These are phyloP conservation scores for Epithemia pelagica DNA, from an alignment of 108 stramenopile species.

Conservation along the genomic window DNA sequence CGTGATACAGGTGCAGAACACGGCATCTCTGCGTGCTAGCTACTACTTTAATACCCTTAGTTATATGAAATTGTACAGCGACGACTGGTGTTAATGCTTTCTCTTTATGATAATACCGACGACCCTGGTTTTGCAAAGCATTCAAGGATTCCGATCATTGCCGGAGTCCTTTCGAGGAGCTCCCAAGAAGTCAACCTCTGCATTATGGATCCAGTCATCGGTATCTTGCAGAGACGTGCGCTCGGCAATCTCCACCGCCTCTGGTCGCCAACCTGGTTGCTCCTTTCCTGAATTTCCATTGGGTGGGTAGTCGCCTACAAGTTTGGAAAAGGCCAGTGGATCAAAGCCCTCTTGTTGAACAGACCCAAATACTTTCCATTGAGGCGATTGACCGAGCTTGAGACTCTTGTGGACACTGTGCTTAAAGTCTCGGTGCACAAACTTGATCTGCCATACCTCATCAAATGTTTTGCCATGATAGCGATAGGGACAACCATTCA, in stretches of 20 bases:
- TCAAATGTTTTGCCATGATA: conserved; percentile 15
- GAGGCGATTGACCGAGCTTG: background rate
- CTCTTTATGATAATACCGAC: too few relatives aligned
- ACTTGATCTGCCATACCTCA: conserved; percentile 28
- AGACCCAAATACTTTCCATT: conserved; percentile 21
- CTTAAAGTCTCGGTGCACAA: background rate
- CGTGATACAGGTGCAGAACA: too few relatives aligned
- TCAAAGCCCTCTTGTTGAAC: conserved; percentile 23
- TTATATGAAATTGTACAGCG: too few relatives aligned
- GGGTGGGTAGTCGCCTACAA: conserved; percentile 19
- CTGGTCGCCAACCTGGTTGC: conserved; percentile 13
- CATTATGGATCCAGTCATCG: background rate
- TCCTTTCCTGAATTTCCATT: conserved; percentile 2
- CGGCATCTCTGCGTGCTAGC: too few relatives aligned
- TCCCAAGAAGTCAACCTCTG: conserved; percentile 4
- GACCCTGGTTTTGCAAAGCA: too few relatives aligned
- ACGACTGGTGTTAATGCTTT: too few relatives aligned
- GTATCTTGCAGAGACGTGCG: conserved; percentile 5
- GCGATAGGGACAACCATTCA: conserved; percentile 29
- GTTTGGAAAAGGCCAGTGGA: conserved; percentile 23
- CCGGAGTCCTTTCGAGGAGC: too few relatives aligned
- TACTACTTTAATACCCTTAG: too few relatives aligned
- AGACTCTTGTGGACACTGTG: conserved; percentile 13
- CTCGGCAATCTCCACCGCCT: conserved; percentile 12
- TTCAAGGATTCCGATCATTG: too few relatives aligned